phyloP scores from a whole-genome alignment of 495 filamentous ascomycete species.

The Podospora pseudocomata region DNA sequence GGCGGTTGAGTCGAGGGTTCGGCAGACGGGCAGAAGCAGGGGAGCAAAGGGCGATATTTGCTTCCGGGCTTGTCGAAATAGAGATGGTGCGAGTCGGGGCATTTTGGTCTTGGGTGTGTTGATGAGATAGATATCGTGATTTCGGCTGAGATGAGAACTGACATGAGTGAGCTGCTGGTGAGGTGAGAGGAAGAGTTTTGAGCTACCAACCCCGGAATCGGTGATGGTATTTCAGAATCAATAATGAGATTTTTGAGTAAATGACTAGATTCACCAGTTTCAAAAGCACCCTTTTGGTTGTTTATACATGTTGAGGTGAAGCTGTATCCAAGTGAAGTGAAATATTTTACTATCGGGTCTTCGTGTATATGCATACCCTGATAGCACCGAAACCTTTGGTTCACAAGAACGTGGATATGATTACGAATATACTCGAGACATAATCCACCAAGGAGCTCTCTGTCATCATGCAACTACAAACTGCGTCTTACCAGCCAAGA shows the following conservation, averaged over 20 bases:
- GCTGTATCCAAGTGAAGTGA: background rate
- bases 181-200: background rate
- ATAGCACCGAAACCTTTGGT: background rate
- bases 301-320: too few relatives aligned
- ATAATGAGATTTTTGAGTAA: too few relatives aligned
- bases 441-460: background rate
- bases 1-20: slow-evolving; percentile 60
- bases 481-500: background rate
- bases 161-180: background rate
- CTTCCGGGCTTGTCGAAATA: slow-evolving; percentile 55
- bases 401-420: background rate
- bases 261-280: too few relatives aligned
- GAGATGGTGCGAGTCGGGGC: slow-evolving; percentile 66
- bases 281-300: too few relatives aligned
- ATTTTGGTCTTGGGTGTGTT: slow-evolving; percentile 41
- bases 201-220: background rate
- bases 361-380: background rate
- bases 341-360: background rate
- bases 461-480: slow-evolving; percentile 7
- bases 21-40: slow-evolving; percentile 64
- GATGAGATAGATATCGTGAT: background rate
- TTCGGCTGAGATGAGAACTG: background rate
- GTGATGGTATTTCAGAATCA: too few relatives aligned
- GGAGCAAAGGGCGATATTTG: slow-evolving; percentile 57
- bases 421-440: background rate